A percentile compares a stretch with the other conserved stretches of the same genome.
Evolutionary conservation across 140 eudicot genomes (phyloP).

Genomic region (Bidens hawaiensis): DNA sequence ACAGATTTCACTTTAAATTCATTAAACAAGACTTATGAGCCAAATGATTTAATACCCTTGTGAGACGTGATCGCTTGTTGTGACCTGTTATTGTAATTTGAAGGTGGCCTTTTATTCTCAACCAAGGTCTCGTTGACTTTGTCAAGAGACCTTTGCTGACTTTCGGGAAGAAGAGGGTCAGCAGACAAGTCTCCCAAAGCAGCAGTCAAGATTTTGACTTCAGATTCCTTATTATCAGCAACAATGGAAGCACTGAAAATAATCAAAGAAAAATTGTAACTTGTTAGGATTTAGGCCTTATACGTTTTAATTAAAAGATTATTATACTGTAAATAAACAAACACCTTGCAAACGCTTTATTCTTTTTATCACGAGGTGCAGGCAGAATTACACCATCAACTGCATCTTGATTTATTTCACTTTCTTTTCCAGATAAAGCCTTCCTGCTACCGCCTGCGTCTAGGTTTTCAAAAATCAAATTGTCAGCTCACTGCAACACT

Average conservation of each 20-base stretch:
- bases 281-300: constrained; percentile 3
- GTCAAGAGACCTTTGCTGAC: constrained; percentile 37
- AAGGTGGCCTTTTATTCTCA: constrained; percentile 59
- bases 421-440: constrained; percentile 47
- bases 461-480: constrained; percentile 7
- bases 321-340: background rate
- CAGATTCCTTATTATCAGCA: constrained; percentile 23
- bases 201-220: constrained; percentile 19
- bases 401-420: constrained; percentile 37
- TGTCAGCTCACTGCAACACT: background rate
- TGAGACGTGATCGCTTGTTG: constrained; percentile 60
- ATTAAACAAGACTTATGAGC: background rate
- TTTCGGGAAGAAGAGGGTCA: constrained; percentile 56
- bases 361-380: constrained; percentile 39
- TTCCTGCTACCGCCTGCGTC: constrained; percentile 64
- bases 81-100: constrained; percentile 55
- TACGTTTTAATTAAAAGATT: background rate
- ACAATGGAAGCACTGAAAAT: constrained; percentile 48
- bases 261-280: constrained; percentile 9
- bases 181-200: constrained; percentile 34
- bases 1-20: constrained; percentile 4
- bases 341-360: constrained; percentile 43
- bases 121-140: constrained; percentile 22
- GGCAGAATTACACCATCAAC: constrained; percentile 32
- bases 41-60: constrained; percentile 42